Evolutionary conservation across 148 eudicot genomes (phyloP).

Genomic region (Nepenthes gracilis): DNA sequence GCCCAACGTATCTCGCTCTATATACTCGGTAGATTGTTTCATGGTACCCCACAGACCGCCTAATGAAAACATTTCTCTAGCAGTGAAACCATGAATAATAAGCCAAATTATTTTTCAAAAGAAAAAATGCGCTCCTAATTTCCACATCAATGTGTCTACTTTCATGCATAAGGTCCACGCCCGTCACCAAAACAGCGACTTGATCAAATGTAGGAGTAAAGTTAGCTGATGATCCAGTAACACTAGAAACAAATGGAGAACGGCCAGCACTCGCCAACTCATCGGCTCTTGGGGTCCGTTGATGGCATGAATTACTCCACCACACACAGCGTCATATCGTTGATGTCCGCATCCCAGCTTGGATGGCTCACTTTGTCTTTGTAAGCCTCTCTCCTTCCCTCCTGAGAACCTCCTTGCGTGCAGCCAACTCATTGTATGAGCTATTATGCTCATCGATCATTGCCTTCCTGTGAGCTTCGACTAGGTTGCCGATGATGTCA

Average conservation of each 20-base stretch:
- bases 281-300: not conserved
- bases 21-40: no score
- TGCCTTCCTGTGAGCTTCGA: not conserved
- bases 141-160: no score
- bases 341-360: slow-evolving; percentile 16
- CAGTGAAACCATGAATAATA: no score
- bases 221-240: not conserved
- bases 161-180: no score
- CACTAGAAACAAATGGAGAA: not conserved
- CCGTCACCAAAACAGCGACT: no score
- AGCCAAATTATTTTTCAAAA: no score
- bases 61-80: no score
- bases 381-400: slow-evolving; percentile 8
- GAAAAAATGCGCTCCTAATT: no score
- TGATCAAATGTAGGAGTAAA: no score
- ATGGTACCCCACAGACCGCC: no score
- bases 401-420: not conserved
- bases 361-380: not conserved
- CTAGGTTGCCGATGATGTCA: not conserved
- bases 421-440: not conserved
- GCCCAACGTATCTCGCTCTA: no score
- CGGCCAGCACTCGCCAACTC: not conserved
- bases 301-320: not conserved
- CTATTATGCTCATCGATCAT: slow-evolving; percentile 3
- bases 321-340: not conserved